Base-by-base conservation (phyloP, 1,284 basidiomycete genomes). In the Malassezia caprae region DNA sequence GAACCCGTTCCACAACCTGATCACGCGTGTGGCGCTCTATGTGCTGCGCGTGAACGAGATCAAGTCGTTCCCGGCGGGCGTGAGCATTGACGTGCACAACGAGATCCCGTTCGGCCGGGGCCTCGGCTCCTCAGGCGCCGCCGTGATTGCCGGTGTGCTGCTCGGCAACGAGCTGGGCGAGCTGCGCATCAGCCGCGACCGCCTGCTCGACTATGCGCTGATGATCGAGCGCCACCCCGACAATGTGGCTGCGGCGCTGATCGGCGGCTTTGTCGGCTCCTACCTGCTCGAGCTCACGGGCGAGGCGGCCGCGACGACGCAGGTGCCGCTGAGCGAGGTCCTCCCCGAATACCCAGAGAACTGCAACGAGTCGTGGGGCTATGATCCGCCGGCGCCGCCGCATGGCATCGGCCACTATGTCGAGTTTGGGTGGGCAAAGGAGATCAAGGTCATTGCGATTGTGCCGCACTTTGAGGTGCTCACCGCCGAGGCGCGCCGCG, bases 221-320 rank as follows among this genome's bases (percentile, higher is more conserved):
- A 98, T 99, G 94, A 91, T 99, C 67, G 94, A 99, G 77, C 82
- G 94, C 10, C 94, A 99, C 76, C 94, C 94, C 8, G 94, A 99
- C 78, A 99, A 99, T 75, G 93, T 99, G 63, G 94, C 94, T 0
- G 94, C 94, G 0, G 93, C 93, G 0, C 82, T 99, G 31, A 82
- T 96, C 28, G 94, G 94, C 35, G 94, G 94, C 0, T 98, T 99
- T 75, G 89, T 98, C n/a, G 94, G 93, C 10, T 88, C 87, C 6
- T 99, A 98, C 78, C 81, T 98, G 53, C 82, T 86, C 56, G 93
- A 96, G 75, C 81, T 98, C 72, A 34, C 73, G 68, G 31, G 64
- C 11, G 59, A 70, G 34, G 72, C 67, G 11, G 63, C 63, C 10
- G 87, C 88, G 68, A 82, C 84, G 31, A 86, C 89, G 0, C 85